Conservation (phyloP, 257 asterid genomes). For the Solanum medicagineum region DNA sequence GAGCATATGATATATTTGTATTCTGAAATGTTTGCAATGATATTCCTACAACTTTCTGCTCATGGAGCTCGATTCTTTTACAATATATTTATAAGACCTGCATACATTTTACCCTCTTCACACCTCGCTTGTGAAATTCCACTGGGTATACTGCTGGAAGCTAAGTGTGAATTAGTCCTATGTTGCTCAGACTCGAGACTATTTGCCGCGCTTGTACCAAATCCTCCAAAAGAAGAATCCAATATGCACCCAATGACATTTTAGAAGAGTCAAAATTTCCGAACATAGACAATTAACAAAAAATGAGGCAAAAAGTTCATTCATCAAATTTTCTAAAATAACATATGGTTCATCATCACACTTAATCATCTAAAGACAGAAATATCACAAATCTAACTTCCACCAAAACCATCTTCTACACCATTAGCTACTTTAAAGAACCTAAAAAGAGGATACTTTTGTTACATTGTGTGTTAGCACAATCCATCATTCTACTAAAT, state of each 20-base stretch:
- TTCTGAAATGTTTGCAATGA: too few species aligned
- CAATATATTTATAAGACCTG: too few species aligned
- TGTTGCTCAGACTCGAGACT: not conserved
- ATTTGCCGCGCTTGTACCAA: not conserved
- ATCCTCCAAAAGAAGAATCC: not conserved
- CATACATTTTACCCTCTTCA: too few species aligned
- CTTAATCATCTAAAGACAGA: slow-evolving; percentile 5
- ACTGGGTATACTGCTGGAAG: too few species aligned
- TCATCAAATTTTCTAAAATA: slow-evolving; percentile 21
- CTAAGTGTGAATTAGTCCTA: not conserved
- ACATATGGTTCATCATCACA: slow-evolving; percentile 4
- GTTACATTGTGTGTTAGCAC: slow-evolving; percentile 47
- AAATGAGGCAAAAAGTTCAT: slow-evolving; percentile 1
- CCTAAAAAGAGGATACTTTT: slow-evolving; percentile 14
- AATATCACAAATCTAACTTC: slow-evolving; percentile 2
- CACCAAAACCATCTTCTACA: slow-evolving; percentile 3
- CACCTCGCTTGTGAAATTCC: too few species aligned
- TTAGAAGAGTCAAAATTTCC: not conserved
- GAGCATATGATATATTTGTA: too few species aligned
- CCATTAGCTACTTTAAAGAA: slow-evolving; percentile 13
- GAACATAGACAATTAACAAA: not conserved
- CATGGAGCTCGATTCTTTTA: too few species aligned
- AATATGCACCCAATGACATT: not conserved
- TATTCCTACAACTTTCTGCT: too few species aligned
- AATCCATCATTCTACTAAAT: slow-evolving; percentile 17